Base-by-base conservation (phyloP, 176 grass and related monocot genomes). In the Triticum timopheevii region DNA sequence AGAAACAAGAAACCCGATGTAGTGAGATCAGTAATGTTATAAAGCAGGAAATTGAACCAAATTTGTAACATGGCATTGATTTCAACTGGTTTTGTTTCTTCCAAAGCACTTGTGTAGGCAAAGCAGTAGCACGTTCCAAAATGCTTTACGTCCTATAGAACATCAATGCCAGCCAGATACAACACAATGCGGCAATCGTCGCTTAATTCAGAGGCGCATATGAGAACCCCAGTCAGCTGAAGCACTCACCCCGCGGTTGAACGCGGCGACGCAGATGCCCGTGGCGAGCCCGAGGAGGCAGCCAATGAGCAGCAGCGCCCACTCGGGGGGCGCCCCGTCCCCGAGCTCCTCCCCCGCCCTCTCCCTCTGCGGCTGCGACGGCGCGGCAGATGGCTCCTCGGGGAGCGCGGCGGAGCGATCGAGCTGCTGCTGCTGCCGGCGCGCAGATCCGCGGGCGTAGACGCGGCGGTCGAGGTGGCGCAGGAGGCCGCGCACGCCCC, bases 261-360 rank as follows among this genome's bases (percentile, higher is more conserved):
- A 98, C 12, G 96, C 90, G 3, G 96, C 96, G 19, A 98, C 96
- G 86, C 96, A 98, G 56, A 98, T 92, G 24, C 96, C 96, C 35
- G 92, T 98, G 56, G 96, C 96, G 45, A 98, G 92, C 8, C 92
- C 96, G 39, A 96, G 93, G 67, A 98, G 93, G 92, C 96, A 98
- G 24, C 96, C 93, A 65, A 98, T 95, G 74, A 98, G 93, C 85
- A 98, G 93, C 69, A 98, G 79, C 84, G 90, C 96, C 96, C 96
- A 98, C 81, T 98, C 96, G 24, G 93, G 96, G 3, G 92, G 93
- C 75, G 93, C 96, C 40, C 90, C 93, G 17, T 98, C 96, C 24
- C 90, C 90, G 67, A 96, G 90, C 79, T 92, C 93, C 34, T 92
- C 90, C 79, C 80, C 80, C 12, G 70, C 56, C 39, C 82, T 80